Conservation (phyloP, 805 yeast species). For the Ogataea ramenticola region DNA sequence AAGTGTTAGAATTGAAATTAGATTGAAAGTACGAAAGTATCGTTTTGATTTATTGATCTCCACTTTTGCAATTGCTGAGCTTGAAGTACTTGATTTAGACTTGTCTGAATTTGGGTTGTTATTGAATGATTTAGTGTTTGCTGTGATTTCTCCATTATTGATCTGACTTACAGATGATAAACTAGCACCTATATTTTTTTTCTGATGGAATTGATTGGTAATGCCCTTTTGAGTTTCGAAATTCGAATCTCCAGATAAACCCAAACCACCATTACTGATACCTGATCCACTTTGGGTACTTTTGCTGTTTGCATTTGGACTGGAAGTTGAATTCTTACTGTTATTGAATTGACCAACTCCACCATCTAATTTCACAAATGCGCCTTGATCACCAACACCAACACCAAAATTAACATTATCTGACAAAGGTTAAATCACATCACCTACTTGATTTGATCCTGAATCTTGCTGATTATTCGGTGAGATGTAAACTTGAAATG, state of each 20-base stretch:
- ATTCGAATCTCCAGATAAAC: not conserved
- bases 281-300: not conserved
- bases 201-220: not conserved
- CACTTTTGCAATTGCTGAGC: not conserved
- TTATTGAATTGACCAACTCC: not conserved
- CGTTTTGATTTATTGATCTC: conserved; percentile 5
- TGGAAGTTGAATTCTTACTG: too few species aligned
- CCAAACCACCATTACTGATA: not conserved
- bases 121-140: not conserved
- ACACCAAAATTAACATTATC: not conserved
- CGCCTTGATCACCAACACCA: not conserved
- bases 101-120: not conserved
- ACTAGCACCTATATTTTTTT: not conserved
- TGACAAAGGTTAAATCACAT: not conserved
- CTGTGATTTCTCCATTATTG: not conserved
- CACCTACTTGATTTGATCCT: not conserved
- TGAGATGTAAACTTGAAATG: too few species aligned
- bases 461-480: not conserved
- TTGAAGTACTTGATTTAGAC: not conserved
- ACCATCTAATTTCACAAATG: not conserved
- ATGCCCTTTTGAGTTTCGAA: not conserved
- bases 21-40: conserved; percentile 16
- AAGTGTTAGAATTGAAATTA: conserved; percentile 14
- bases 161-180: not conserved
- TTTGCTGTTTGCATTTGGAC: not conserved